A percentile compares a stretch with the other conserved stretches of the same genome.
These are phyloP conservation scores for Leccinum proximum DNA, from an alignment of 1,284 basidiomycete species.

Conservation along the genomic window DNA sequence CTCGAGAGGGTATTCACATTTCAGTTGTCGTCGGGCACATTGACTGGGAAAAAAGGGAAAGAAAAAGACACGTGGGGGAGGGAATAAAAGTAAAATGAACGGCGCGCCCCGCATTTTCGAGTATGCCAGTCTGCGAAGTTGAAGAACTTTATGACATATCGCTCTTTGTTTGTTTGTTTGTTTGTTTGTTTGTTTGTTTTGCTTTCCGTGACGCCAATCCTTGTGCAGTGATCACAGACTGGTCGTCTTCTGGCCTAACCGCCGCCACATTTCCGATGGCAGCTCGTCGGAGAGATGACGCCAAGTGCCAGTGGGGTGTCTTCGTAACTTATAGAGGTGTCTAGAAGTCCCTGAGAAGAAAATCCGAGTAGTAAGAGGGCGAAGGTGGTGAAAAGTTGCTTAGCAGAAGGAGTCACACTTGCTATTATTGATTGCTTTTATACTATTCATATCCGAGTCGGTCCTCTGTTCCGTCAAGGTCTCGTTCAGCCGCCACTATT, in stretches of 20 bases:
- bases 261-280: not conserved
- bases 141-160: conserved; percentile 16
- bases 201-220: not conserved
- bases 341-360: no score
- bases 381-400: no score
- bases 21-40: conserved; percentile 54
- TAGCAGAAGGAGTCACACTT: no score
- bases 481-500: no score
- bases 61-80: conserved; percentile 10
- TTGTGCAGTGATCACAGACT: conserved; percentile 6
- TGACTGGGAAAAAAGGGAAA: conserved; percentile 40
- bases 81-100: not conserved
- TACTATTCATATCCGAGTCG: no score
- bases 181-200: not conserved
- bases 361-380: no score
- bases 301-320: no score
- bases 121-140: conserved; percentile 9
- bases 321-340: no score
- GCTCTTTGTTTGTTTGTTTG: not conserved
- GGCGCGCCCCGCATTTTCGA: conserved; percentile 8
- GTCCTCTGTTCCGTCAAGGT: no score
- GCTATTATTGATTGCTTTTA: no score
- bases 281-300: not conserved
- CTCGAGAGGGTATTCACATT: conserved; percentile 57
- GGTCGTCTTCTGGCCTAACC: conserved; percentile 1